Conservation (phyloP, 2,329 filamentous ascomycete genomes). For the Botrytis porri region DNA sequence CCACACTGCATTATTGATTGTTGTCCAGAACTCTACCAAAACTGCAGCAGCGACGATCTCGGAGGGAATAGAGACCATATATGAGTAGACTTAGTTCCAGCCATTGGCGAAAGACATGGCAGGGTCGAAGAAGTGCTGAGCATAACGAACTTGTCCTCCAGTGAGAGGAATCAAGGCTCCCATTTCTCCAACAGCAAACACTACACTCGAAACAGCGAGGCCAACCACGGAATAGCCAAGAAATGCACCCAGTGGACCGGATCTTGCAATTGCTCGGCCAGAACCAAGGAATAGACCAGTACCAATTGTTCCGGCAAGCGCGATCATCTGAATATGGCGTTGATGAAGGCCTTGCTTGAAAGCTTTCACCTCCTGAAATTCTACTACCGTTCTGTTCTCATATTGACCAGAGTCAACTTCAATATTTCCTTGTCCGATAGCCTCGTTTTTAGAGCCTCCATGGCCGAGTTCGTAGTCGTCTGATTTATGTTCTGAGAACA, state of each 20-base stretch:
- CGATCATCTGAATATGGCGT: conserved; percentile 44
- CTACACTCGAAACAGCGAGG: conserved; percentile 46
- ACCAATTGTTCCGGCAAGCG: conserved; percentile 45
- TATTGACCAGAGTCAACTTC: neutral
- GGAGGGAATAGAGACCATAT: conserved; percentile 38
- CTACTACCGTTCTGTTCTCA: neutral
- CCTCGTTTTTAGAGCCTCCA: conserved; percentile 7
- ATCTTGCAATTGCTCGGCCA: conserved; percentile 46
- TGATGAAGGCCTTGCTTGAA: conserved; percentile 30
- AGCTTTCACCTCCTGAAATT: conserved; percentile 3
- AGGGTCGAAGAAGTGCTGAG: conserved; percentile 39
- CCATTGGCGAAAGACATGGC: conserved; percentile 37
- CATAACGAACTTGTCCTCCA: conserved; percentile 39
- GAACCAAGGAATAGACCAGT: conserved; percentile 54
- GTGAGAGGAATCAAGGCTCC: conserved; percentile 38
- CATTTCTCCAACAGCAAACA: conserved; percentile 40
- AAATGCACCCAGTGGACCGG: conserved; percentile 48
- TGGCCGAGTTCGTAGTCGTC: conserved; percentile 13
- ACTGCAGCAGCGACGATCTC: conserved; percentile 63
- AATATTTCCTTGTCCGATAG: neutral
- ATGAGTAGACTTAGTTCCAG: conserved; percentile 37
- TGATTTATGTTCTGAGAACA: conserved; percentile 1
- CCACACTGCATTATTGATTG: conserved; percentile 48
- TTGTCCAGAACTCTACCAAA: conserved; percentile 62
- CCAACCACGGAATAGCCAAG: conserved; percentile 39